Conservation (phyloP, 2,329 filamentous ascomycete species). For the Aspergillus udagawae region DNA sequence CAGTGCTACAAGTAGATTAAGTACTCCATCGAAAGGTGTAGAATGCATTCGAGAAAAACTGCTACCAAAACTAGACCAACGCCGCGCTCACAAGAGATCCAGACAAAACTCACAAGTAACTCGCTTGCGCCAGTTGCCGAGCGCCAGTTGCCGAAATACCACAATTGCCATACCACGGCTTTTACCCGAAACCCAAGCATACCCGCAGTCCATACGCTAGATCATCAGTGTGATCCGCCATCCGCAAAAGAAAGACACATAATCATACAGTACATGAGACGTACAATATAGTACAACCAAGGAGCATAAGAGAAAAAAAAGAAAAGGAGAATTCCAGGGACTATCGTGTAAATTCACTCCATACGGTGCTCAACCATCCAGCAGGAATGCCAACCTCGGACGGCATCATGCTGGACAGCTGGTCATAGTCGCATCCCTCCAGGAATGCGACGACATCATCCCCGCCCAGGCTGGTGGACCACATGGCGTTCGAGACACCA, state of each 20-base stretch:
- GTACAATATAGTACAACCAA: constrained; percentile 21
- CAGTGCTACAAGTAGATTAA: no score
- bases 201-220: no score
- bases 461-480: constrained; percentile 33
- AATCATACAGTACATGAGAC: constrained; percentile 25
- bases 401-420: constrained; percentile 22
- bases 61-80: background rate
- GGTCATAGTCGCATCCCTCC: constrained; percentile 32
- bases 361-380: constrained; percentile 36
- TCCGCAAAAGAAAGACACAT: constrained; percentile 4
- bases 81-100: background rate
- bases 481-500: constrained; percentile 19
- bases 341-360: constrained; percentile 30
- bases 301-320: constrained; percentile 2
- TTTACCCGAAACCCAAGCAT: background rate
- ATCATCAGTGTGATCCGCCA: no score
- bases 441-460: constrained; percentile 37
- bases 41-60: no score
- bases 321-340: background rate
- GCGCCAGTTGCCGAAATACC: background rate
- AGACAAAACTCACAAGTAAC: background rate
- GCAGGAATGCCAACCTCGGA: constrained; percentile 29
- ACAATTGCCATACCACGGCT: background rate
- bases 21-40: no score
- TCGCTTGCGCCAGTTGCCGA: background rate